phyloP scores from a whole-genome alignment of 2,329 filamentous ascomycete genomes.

The Canariomyces notabilis region DNA sequence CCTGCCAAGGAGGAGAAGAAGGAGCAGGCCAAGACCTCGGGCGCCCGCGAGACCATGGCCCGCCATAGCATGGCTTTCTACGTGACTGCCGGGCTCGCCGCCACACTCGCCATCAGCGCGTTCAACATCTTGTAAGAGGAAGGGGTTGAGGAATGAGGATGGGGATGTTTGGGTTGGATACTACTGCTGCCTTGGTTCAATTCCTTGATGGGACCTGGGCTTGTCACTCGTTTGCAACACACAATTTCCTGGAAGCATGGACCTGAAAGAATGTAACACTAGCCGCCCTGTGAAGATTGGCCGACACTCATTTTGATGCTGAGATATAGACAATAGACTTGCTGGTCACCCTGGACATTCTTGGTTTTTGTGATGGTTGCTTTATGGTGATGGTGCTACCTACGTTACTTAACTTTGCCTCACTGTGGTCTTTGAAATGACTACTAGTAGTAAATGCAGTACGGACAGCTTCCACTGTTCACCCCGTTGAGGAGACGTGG shows the following conservation, averaged over 20 bases:
- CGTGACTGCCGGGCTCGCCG: background rate
- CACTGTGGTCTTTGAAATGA: no score
- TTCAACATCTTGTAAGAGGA: background rate
- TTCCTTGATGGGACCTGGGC: background rate
- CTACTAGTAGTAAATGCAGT: no score
- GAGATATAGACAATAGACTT: background rate
- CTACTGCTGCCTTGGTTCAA: background rate
- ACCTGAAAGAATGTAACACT: background rate
- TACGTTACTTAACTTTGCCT: no score
- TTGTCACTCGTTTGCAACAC: background rate
- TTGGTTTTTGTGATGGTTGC: background rate
- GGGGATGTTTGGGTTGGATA: background rate
- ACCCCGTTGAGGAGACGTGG: no score
- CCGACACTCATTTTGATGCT: background rate
- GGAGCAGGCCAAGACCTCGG: background rate
- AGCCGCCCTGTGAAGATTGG: background rate
- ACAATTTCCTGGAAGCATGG: background rate
- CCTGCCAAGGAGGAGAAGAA: no score
- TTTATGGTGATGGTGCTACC: no score
- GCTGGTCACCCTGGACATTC: background rate
- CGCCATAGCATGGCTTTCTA: background rate
- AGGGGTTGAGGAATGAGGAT: background rate
- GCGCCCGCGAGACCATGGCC: background rate
- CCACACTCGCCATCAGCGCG: background rate
- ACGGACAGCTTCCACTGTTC: no score